These are phyloP conservation scores for Phialocephala subalpina DNA, from an alignment of 2,329 filamentous ascomycete species.

Conservation along the genomic window DNA sequence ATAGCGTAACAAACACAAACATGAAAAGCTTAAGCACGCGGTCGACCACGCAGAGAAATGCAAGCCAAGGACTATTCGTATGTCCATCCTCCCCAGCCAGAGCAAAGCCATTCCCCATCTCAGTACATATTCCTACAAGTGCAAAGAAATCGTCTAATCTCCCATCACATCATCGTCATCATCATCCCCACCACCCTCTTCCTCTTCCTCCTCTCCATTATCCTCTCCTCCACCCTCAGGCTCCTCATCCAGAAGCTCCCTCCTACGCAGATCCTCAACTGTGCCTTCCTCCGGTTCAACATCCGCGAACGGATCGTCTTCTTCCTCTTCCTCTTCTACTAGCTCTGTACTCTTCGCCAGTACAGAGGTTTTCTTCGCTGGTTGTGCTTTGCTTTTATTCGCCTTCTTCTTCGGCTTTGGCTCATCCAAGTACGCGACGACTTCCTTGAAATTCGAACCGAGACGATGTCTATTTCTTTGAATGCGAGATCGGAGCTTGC, in stretches of 20 bases:
- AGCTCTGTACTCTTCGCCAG: slow-evolving; percentile 41
- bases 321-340: slow-evolving; percentile 41
- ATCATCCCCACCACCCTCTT: slow-evolving; percentile 42
- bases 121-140: slow-evolving; percentile 6
- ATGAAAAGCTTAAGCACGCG: neutral
- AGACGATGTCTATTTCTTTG: slow-evolving; percentile 82
- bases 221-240: slow-evolving; percentile 44
- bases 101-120: neutral
- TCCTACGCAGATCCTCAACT: slow-evolving; percentile 61
- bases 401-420: slow-evolving; percentile 59
- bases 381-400: slow-evolving; percentile 50
- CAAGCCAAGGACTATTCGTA: neutral
- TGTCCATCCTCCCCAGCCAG: neutral
- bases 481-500: slow-evolving; percentile 74
- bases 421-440: slow-evolving; percentile 82
- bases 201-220: slow-evolving; percentile 45
- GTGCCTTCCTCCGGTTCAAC: slow-evolving; percentile 65
- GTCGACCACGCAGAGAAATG: slow-evolving; percentile 1
- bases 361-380: slow-evolving; percentile 52
- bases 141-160: slow-evolving; percentile 43
- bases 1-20: neutral
- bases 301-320: slow-evolving; percentile 53
- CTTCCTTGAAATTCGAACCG: slow-evolving; percentile 85
- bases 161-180: slow-evolving; percentile 52
- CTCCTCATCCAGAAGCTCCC: slow-evolving; percentile 64